phyloP scores from a whole-genome alignment of 1,139 yeast genomes.

The Yarrowia galli region DNA sequence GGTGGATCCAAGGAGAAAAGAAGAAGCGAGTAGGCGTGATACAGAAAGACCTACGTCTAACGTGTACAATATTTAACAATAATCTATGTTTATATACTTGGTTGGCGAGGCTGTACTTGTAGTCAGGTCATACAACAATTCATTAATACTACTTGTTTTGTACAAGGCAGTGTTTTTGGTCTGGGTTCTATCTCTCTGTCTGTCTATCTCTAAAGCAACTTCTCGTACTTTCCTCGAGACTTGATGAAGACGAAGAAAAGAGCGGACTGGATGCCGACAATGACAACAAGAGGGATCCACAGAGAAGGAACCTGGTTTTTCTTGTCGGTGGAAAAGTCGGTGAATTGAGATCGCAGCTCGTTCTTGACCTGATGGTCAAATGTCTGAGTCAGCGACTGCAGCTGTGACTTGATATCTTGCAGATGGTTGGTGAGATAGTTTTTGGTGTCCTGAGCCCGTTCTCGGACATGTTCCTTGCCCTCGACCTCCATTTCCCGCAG shows the following conservation, averaged over 20 bases:
- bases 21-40: neutral
- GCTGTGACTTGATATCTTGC: constrained; percentile 16
- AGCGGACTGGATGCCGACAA: constrained; percentile 10
- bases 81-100: neutral
- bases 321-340: constrained; percentile 22
- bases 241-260: constrained; percentile 2
- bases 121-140: neutral
- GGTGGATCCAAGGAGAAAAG: neutral
- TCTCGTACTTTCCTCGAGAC: constrained; percentile 25
- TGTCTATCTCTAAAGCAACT: constrained; percentile 3
- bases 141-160: neutral
- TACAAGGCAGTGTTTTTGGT: neutral
- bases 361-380: constrained; percentile 9
- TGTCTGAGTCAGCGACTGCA: constrained; percentile 10
- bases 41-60: constrained; percentile 3
- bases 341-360: constrained; percentile 14
- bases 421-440: constrained; percentile 17
- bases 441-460: constrained; percentile 25
- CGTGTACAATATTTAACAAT: constrained; percentile 22
- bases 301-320: constrained; percentile 9
- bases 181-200: neutral
- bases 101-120: too few species aligned
- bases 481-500: constrained; percentile 21
- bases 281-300: constrained; percentile 24
- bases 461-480: constrained; percentile 17